phyloP scores from a whole-genome alignment of 2,329 filamentous ascomycete genomes.

The Calonectria honghensis region DNA sequence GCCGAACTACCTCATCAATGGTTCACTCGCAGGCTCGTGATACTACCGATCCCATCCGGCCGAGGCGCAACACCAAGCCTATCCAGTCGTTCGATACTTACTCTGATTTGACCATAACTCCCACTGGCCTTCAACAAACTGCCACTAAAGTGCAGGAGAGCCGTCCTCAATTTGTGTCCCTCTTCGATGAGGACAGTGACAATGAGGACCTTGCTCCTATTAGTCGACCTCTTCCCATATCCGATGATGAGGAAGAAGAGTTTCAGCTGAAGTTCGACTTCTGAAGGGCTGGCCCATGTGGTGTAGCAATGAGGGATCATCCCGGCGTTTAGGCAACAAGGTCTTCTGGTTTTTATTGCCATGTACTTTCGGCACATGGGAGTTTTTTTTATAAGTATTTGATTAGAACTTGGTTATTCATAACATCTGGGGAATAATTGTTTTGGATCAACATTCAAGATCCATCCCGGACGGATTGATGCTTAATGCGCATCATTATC shows the following conservation, averaged over 20 bases:
- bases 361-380: neutral
- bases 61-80: conserved; percentile 46
- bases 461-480: neutral
- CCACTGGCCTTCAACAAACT: conserved; percentile 60
- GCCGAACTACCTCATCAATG: conserved; percentile 74
- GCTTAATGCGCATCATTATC: neutral
- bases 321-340: conserved; percentile 47
- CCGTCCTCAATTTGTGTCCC: conserved; percentile 73
- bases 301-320: conserved; percentile 42
- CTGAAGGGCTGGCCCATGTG: conserved; percentile 37
- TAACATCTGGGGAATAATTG: neutral
- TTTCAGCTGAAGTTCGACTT: conserved; percentile 72
- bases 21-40: conserved; percentile 58
- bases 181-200: conserved; percentile 73
- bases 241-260: conserved; percentile 70
- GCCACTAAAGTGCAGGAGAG: conserved; percentile 47
- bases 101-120: conserved; percentile 67
- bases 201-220: conserved; percentile 57
- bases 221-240: conserved; percentile 47
- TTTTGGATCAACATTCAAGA: neutral
- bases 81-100: conserved; percentile 39
- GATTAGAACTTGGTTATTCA: conserved; percentile 32
- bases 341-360: conserved; percentile 1
- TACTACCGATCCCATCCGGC: conserved; percentile 37
- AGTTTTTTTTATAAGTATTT: conserved; percentile 10